Conservation (phyloP, 495 filamentous ascomycete species). For the Pyronema domesticum region DNA sequence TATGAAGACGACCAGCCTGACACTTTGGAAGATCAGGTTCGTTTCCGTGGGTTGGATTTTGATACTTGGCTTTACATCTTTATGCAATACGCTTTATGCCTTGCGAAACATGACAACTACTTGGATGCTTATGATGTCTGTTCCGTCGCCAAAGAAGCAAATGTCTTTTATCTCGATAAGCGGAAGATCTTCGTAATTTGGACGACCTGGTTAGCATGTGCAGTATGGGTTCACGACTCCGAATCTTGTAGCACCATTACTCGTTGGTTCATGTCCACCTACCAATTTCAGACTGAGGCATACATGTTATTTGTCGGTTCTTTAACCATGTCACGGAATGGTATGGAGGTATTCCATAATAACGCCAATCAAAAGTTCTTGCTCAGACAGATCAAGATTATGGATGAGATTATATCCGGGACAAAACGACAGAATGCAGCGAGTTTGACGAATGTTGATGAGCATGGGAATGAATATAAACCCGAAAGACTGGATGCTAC, state of each 20-base stretch:
- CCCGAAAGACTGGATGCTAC: slow-evolving; percentile 44
- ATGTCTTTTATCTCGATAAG: slow-evolving; percentile 55
- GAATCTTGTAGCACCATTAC: slow-evolving; percentile 47
- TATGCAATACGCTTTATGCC: slow-evolving; percentile 58
- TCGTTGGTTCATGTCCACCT: slow-evolving; percentile 74
- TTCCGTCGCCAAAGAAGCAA: slow-evolving; percentile 51
- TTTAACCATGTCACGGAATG: slow-evolving; percentile 19
- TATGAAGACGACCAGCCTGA: background rate
- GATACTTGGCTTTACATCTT: slow-evolving; percentile 80
- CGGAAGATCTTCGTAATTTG: slow-evolving; percentile 54
- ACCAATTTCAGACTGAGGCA: slow-evolving; percentile 66
- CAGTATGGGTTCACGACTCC: slow-evolving; percentile 60
- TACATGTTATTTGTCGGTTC: slow-evolving; percentile 50
- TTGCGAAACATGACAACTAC: slow-evolving; percentile 38
- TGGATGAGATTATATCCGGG: slow-evolving; percentile 40
- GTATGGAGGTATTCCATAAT: slow-evolving; percentile 32
- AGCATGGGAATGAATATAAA: slow-evolving; percentile 22
- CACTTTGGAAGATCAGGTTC: slow-evolving; percentile 20
- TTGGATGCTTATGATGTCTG: slow-evolving; percentile 61
- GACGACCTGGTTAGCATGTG: slow-evolving; percentile 72
- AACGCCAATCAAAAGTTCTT: slow-evolving; percentile 68
- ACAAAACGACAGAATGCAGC: slow-evolving; percentile 22
- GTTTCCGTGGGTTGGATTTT: slow-evolving; percentile 68
- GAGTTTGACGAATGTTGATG: slow-evolving; percentile 26
- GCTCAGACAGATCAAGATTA: slow-evolving; percentile 72